phyloP scores from a whole-genome alignment of 1,284 basidiomycete genomes.

The Naganishia sp. region DNA sequence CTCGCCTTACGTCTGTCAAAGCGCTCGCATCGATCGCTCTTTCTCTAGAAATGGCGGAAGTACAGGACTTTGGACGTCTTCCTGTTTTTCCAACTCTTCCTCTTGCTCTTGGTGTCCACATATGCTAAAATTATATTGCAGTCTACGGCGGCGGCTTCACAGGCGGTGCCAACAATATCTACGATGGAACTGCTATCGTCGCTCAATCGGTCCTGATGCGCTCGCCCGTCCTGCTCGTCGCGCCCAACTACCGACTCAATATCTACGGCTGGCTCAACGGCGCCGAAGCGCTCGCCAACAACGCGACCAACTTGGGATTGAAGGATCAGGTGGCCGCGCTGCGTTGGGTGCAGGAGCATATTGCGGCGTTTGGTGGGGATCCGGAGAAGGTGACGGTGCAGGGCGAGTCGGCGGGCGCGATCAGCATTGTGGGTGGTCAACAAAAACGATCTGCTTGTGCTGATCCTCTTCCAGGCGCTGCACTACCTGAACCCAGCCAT shows the following conservation, averaged over 20 bases:
- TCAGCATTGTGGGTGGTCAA: conserved; percentile 37
- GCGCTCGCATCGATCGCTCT: no score
- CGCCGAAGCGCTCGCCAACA: conserved; percentile 43
- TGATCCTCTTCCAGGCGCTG: conserved; percentile 14
- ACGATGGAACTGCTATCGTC: conserved; percentile 38
- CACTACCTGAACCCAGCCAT: conserved; percentile 42
- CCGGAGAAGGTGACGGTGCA: conserved; percentile 51
- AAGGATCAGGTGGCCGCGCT: conserved; percentile 56
- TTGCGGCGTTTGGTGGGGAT: conserved; percentile 58
- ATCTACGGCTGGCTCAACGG: conserved; percentile 55
- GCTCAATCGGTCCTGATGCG: conserved; percentile 37
- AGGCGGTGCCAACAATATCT: conserved; percentile 36
- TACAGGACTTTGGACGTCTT: no score
- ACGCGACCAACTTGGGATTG: conserved; percentile 50
- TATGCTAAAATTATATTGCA: background rate
- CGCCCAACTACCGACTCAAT: conserved; percentile 56
- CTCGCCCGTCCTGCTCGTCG: conserved; percentile 53
- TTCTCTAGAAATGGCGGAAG: no score
- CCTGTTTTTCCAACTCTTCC: conserved; percentile 8
- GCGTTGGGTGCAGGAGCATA: conserved; percentile 57
- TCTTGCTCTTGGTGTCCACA: background rate
- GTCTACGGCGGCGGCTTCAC: conserved; percentile 50
- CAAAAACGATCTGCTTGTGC: background rate
- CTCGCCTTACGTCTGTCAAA: no score
- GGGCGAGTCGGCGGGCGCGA: conserved; percentile 53